Conservation (phyloP, 2,329 filamentous ascomycete genomes). For the Aspergillus piperis region DNA sequence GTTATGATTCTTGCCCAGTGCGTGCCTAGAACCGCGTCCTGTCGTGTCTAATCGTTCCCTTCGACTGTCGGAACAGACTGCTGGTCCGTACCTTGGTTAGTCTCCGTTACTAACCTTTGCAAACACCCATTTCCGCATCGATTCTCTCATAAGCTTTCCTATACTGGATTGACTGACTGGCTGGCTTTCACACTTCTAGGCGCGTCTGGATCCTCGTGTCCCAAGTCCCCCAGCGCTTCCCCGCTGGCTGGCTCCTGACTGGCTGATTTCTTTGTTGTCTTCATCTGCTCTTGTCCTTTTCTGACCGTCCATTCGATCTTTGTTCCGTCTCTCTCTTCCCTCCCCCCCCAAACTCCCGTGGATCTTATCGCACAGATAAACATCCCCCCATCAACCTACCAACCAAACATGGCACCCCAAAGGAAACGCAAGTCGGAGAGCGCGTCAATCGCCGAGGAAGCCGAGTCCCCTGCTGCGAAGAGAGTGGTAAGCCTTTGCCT, state of each 20-base stretch:
- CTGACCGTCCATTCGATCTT: conserved; percentile 1
- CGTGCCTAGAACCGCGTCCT: background rate
- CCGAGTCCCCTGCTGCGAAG: conserved; percentile 26
- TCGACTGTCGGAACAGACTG: background rate
- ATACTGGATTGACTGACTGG: background rate
- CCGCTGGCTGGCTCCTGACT: conserved; percentile 13
- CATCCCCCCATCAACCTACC: conserved; percentile 2
- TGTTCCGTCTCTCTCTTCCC: conserved; percentile 2
- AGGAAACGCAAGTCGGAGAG: conserved; percentile 33
- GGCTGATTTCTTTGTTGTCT: background rate
- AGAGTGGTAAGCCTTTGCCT: conserved; percentile 18
- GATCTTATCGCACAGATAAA: conserved; percentile 4
- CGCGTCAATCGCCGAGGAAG: conserved; percentile 22
- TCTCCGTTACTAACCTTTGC: background rate
- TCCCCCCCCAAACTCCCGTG: conserved; percentile 1
- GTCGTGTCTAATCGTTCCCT: background rate
- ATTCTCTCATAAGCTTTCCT: background rate
- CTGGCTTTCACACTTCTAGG: conserved; percentile 8
- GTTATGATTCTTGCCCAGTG: background rate
- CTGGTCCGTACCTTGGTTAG: background rate
- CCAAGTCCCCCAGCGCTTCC: conserved; percentile 1
- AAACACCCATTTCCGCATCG: background rate
- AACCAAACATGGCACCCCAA: conserved; percentile 13
- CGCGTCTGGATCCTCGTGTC: conserved; percentile 15
- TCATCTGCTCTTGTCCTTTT: conserved; percentile 6